Percentiles rank a stretch among this genome's conserved stretches.
These are phyloP conservation scores for Austropuccinia psidii DNA, from an alignment of 1,284 basidiomycete species.

Conservation along the genomic window DNA sequence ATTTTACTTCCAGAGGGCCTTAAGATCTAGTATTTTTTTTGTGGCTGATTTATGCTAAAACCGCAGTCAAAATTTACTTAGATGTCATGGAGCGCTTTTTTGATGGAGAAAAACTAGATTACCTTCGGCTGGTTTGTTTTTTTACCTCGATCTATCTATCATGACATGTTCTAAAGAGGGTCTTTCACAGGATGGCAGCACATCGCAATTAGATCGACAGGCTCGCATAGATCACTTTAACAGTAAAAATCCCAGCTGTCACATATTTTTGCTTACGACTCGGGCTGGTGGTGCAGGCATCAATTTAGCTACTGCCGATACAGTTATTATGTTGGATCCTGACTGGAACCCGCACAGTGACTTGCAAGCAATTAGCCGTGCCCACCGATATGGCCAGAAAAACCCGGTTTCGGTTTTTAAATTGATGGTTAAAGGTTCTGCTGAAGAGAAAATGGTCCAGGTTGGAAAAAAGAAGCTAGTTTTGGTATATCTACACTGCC, in stretches of 20 bases:
- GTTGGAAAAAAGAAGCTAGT: constrained; percentile 46
- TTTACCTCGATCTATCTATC: background rate
- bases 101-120: constrained; percentile 28
- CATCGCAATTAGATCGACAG: constrained; percentile 35
- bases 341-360: constrained; percentile 91
- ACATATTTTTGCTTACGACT: constrained; percentile 43
- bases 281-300: constrained; percentile 49
- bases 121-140: constrained; percentile 28
- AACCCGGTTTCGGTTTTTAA: constrained; percentile 49
- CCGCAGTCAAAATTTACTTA: constrained; percentile 28
- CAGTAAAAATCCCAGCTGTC: constrained; percentile 19
- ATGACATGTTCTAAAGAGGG: background rate
- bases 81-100: constrained; percentile 35
- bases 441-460: constrained; percentile 48
- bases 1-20: constrained; percentile 16
- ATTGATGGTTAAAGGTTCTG: constrained; percentile 48
- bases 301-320: constrained; percentile 60
- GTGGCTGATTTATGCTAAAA: background rate
- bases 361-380: constrained; percentile 49
- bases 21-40: background rate
- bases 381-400: constrained; percentile 49
- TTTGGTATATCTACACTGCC: constrained; percentile 4
- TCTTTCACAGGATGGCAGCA: constrained; percentile 23
- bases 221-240: constrained; percentile 36
- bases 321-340: constrained; percentile 83